phyloP scores from a whole-genome alignment of 1,284 basidiomycete genomes.

The Trichosporon ovoides region DNA sequence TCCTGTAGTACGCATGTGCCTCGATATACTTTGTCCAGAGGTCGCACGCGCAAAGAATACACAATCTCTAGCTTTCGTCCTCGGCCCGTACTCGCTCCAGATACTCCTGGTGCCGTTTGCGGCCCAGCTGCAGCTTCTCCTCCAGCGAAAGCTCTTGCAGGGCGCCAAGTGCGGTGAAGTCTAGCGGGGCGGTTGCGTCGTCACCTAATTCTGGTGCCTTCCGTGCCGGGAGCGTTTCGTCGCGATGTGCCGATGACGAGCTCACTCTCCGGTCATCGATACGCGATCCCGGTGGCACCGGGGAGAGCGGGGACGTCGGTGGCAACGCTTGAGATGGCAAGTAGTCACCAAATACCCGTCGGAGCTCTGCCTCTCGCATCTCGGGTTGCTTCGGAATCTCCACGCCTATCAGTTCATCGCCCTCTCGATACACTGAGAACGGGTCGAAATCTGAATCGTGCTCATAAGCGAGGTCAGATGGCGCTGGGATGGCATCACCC shows the following conservation, averaged over 20 bases:
- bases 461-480: conserved; percentile 39
- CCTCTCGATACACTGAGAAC: conserved; percentile 26
- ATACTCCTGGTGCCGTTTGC: conserved; percentile 37
- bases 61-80: no score
- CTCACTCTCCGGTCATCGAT: not conserved
- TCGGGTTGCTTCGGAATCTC: conserved; percentile 5
- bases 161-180: conserved; percentile 10
- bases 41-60: no score
- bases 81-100: conserved; percentile 22
- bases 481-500: conserved; percentile 42
- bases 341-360: conserved; percentile 14
- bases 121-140: conserved; percentile 35
- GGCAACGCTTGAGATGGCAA: not conserved
- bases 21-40: no score
- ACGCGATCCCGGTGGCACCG: conserved; percentile 2
- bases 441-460: conserved; percentile 41
- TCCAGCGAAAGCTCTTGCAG: conserved; percentile 32
- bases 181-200: conserved; percentile 11
- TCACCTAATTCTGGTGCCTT: not conserved
- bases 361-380: conserved; percentile 16
- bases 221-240: not conserved
- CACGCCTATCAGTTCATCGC: conserved; percentile 23
- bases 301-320: not conserved
- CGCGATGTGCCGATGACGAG: not conserved
- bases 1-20: no score